A percentile compares a stretch with the other conserved stretches of the same genome.
Conservation (phyloP, 1,139 yeast species). For the Wickerhamomyces sp. region DNA sequence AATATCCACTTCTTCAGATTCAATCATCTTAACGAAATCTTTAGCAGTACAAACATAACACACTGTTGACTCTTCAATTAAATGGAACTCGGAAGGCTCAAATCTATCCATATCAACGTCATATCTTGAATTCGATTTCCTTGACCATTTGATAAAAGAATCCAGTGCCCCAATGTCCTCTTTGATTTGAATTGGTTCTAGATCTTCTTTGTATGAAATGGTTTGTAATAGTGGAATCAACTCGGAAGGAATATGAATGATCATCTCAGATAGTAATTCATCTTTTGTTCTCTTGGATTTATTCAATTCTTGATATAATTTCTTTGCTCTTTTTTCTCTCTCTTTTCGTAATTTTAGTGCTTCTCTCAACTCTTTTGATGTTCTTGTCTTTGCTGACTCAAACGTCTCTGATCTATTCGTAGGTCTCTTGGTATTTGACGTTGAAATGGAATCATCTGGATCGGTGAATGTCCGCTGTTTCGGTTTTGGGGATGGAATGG, state of each 20-base stretch:
- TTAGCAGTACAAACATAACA: slow-evolving; percentile 44
- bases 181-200: slow-evolving; percentile 26
- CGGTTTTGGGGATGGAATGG: neutral
- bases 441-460: neutral
- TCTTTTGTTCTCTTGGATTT: slow-evolving; percentile 42
- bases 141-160: slow-evolving; percentile 30
- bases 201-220: slow-evolving; percentile 18
- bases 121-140: slow-evolving; percentile 30
- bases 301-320: slow-evolving; percentile 45
- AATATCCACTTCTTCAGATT: slow-evolving; percentile 23
- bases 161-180: slow-evolving; percentile 18
- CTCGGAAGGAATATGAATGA: slow-evolving; percentile 30
- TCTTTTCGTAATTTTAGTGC: slow-evolving; percentile 6
- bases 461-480: neutral
- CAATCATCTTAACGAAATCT: slow-evolving; percentile 35
- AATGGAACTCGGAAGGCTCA: slow-evolving; percentile 42
- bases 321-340: slow-evolving; percentile 17
- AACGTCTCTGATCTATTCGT: slow-evolving; percentile 7
- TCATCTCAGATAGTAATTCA: slow-evolving; percentile 47
- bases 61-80: slow-evolving; percentile 36
- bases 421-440: slow-evolving; percentile 1
- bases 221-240: slow-evolving; percentile 19
- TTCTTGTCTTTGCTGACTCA: slow-evolving; percentile 3
- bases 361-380: slow-evolving; percentile 8
- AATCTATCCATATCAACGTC: slow-evolving; percentile 40